phyloP scores from a whole-genome alignment of 2,329 filamentous ascomycete genomes.

The Elsinoe fawcettii region DNA sequence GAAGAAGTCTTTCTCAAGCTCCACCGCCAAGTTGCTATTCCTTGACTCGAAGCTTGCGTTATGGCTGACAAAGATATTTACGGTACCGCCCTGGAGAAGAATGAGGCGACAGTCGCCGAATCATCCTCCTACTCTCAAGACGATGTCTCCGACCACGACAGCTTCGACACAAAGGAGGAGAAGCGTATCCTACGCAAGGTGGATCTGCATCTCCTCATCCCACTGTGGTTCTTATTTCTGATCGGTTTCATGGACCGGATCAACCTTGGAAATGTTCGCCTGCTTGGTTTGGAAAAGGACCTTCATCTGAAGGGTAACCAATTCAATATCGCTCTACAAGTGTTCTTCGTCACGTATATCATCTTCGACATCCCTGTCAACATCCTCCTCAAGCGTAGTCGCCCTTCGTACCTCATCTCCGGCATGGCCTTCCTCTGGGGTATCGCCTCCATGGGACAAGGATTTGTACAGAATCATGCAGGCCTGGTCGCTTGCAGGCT shows the following conservation, averaged over 20 bases:
- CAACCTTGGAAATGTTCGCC: conserved; percentile 33
- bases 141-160: background rate
- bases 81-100: background rate
- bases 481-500: conserved; percentile 29
- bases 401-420: conserved; percentile 11
- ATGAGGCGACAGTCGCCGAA: background rate
- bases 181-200: conserved; percentile 13
- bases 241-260: conserved; percentile 39
- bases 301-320: conserved; percentile 29
- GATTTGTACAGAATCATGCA: conserved; percentile 27
- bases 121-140: background rate
- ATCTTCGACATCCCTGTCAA: conserved; percentile 30
- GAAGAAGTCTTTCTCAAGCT: conserved; percentile 11
- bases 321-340: conserved; percentile 33
- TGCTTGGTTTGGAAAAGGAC: conserved; percentile 32
- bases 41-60: background rate
- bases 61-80: conserved; percentile 2
- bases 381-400: conserved; percentile 25
- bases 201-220: conserved; percentile 12
- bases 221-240: conserved; percentile 11
- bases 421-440: conserved; percentile 21
- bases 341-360: conserved; percentile 34
- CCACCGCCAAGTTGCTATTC: conserved; percentile 3
- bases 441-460: conserved; percentile 31
- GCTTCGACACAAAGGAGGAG: background rate